Conservation (phyloP, 2,329 filamentous ascomycete genomes). For the Colletotrichum trifolii region DNA sequence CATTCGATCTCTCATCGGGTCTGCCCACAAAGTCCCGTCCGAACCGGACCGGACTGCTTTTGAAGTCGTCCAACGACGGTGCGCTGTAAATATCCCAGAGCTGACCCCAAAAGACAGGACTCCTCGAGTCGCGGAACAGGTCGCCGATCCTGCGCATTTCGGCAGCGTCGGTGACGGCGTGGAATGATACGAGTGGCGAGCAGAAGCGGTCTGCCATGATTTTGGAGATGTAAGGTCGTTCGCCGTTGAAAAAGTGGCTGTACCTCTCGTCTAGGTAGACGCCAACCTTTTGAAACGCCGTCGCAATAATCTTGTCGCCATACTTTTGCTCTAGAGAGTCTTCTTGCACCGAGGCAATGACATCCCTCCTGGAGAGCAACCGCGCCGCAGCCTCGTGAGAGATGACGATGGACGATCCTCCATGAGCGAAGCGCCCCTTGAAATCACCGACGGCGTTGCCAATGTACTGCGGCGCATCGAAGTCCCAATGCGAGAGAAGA, state of each 20-base stretch:
- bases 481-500: slow-evolving; percentile 62
- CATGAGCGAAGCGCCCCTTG: slow-evolving; percentile 66
- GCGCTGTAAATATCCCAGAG: slow-evolving; percentile 61
- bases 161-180: slow-evolving; percentile 57
- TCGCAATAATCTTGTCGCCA: slow-evolving; percentile 66
- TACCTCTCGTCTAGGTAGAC: slow-evolving; percentile 67
- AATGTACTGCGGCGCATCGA: slow-evolving; percentile 59
- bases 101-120: slow-evolving; percentile 61
- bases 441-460: slow-evolving; percentile 69
- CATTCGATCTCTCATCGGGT: slow-evolving; percentile 55
- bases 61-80: slow-evolving; percentile 51
- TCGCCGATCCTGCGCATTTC: slow-evolving; percentile 59
- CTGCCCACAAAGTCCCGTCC: slow-evolving; percentile 63
- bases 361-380: slow-evolving; percentile 55
- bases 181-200: slow-evolving; percentile 65
- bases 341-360: slow-evolving; percentile 56
- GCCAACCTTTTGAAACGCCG: slow-evolving; percentile 62
- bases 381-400: slow-evolving; percentile 61
- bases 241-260: slow-evolving; percentile 66
- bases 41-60: slow-evolving; percentile 47
- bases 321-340: slow-evolving; percentile 63
- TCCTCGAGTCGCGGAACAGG: slow-evolving; percentile 50
- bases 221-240: slow-evolving; percentile 59
- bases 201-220: slow-evolving; percentile 63
- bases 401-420: slow-evolving; percentile 64